Evolutionary conservation across 192 early-diverging fungal genomes (phyloP).

Genomic region (Coemansia sp.): DNA sequence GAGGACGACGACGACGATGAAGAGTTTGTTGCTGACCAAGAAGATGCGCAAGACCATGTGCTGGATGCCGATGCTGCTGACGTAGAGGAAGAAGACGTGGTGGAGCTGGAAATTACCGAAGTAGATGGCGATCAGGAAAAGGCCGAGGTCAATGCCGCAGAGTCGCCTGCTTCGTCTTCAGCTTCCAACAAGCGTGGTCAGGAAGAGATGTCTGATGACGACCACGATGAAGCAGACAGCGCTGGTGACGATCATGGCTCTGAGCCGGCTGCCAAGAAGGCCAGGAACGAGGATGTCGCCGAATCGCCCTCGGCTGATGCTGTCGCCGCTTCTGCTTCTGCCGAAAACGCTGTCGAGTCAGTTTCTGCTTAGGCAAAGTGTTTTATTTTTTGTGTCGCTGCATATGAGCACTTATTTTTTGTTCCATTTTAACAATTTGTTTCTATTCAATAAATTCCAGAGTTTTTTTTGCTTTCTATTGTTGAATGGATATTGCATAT

Average conservation of each 20-base stretch:
- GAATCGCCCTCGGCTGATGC: neutral
- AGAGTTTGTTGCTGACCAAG: conserved; percentile 41
- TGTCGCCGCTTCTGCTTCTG: neutral
- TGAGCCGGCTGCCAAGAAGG: conserved; percentile 22
- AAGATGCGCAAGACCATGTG: conserved; percentile 39
- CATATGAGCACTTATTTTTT: neutral
- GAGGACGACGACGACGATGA: conserved; percentile 29
- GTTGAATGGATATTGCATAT: too few species aligned
- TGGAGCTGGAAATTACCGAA: too few species aligned
- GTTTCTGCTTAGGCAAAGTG: neutral
- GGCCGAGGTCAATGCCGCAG: conserved; percentile 5
- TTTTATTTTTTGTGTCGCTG: neutral
- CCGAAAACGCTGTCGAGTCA: neutral
- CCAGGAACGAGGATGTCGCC: conserved; percentile 7
- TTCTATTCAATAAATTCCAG: too few species aligned
- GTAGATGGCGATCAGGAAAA: conserved; percentile 15
- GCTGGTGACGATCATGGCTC: neutral
- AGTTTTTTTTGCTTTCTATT: too few species aligned
- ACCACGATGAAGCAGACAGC: conserved; percentile 4
- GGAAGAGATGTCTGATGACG: conserved; percentile 1
- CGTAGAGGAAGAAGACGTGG: conserved; percentile 1
- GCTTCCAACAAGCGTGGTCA: conserved; percentile 15
- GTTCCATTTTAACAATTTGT: neutral
- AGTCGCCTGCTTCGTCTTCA: conserved; percentile 18
- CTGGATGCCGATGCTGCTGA: conserved; percentile 30